These are phyloP conservation scores for Anisodus tanguticus DNA, from an alignment of 257 asterid species.

Conservation along the genomic window DNA sequence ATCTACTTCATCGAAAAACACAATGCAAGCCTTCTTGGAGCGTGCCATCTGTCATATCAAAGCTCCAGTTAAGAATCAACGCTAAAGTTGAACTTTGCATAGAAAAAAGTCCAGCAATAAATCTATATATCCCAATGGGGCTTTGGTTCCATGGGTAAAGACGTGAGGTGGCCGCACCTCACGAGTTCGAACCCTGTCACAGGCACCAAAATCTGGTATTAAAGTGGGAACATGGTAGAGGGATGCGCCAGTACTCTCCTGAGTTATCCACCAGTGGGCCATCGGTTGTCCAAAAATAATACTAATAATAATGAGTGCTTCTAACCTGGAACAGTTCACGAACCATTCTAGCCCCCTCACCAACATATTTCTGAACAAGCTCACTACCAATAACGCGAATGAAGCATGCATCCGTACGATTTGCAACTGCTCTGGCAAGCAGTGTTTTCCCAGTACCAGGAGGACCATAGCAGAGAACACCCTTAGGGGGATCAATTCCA, in stretches of 20 bases:
- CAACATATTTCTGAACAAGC: constrained; percentile 97
- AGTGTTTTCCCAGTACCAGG: constrained; percentile 99
- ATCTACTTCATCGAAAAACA: constrained; percentile 93
- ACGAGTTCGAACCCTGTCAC: neutral
- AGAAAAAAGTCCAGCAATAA: neutral
- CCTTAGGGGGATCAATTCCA: constrained; percentile 98
- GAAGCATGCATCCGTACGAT: constrained; percentile 96
- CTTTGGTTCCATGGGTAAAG: neutral
- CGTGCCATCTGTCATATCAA: constrained; percentile 83
- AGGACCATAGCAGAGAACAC: constrained; percentile 95
- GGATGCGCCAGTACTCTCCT: neutral
- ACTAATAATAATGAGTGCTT: neutral
- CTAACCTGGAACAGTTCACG: constrained; percentile 95
- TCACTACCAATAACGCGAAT: constrained; percentile 97
- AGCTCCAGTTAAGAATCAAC: constrained; percentile 15
- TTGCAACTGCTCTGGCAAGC: constrained; percentile 95
- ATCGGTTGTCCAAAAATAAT: neutral
- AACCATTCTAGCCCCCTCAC: constrained; percentile 99
- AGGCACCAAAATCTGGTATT: neutral
- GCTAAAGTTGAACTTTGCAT: neutral
- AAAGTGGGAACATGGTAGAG: neutral
- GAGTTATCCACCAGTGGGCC: neutral
- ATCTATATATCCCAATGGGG: neutral
- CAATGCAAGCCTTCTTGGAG: constrained; percentile 96
- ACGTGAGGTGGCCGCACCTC: neutral